These are phyloP conservation scores for Curvularia hawaiiensis DNA, from an alignment of 2,329 filamentous ascomycete species.

Conservation along the genomic window DNA sequence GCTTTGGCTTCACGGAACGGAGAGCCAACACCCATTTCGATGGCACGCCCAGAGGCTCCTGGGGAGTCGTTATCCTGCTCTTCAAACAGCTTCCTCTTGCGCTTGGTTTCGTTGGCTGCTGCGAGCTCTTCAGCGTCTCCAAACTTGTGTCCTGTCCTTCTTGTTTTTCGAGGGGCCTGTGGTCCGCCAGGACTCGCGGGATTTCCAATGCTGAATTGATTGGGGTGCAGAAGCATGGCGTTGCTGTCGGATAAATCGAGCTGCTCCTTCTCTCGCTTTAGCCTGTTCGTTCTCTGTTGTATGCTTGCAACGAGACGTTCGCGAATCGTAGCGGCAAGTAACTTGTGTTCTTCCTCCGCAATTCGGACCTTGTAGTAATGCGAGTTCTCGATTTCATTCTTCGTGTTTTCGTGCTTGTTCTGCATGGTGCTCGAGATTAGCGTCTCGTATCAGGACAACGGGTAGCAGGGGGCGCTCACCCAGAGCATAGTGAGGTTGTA, in stretches of 20 bases:
- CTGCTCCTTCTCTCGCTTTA: constrained; percentile 70
- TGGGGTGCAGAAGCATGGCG: constrained; percentile 67
- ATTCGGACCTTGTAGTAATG: constrained; percentile 65
- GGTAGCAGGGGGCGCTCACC: constrained; percentile 60
- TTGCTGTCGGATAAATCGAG: constrained; percentile 70
- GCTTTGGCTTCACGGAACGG: constrained; percentile 60
- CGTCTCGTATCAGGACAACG: neutral
- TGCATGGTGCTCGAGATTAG: constrained; percentile 39
- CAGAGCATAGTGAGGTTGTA: constrained; percentile 79
- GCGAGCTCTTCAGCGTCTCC: constrained; percentile 55
- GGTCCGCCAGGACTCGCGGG: constrained; percentile 66
- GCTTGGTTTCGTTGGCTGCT: constrained; percentile 56
- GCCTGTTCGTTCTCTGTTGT: constrained; percentile 60
- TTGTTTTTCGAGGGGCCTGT: constrained; percentile 66
- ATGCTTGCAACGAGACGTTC: constrained; percentile 65
- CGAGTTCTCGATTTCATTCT: constrained; percentile 61
- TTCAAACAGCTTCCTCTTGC: constrained; percentile 63
- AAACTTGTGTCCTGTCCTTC: constrained; percentile 63
- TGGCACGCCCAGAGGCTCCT: constrained; percentile 54
- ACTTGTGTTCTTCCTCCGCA: constrained; percentile 66
- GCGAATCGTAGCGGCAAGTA: constrained; percentile 63
- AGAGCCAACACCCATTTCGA: constrained; percentile 55
- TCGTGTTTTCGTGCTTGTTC: constrained; percentile 62
- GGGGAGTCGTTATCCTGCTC: constrained; percentile 66
- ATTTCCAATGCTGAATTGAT: constrained; percentile 69